Conservation (phyloP, 805 yeast species). For the Cyberlindnera lachancei region DNA sequence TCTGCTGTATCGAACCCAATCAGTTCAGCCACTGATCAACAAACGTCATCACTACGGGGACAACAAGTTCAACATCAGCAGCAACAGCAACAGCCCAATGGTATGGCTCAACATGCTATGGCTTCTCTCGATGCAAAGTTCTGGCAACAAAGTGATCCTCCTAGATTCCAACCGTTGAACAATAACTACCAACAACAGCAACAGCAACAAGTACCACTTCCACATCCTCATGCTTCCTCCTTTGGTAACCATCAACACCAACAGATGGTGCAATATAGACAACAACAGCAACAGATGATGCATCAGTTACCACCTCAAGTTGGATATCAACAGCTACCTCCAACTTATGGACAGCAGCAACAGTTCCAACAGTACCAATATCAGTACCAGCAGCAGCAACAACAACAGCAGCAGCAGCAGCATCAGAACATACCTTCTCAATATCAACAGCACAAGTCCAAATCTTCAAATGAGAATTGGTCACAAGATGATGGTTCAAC, state of each 20-base stretch:
- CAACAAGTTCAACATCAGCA: conserved; percentile 5
- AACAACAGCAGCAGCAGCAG: conserved; percentile 7
- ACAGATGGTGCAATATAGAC: conserved; percentile 11
- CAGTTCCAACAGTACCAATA: conserved; percentile 5
- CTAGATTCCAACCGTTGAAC: conserved; percentile 1
- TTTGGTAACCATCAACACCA: background rate
- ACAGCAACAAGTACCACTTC: too few relatives aligned
- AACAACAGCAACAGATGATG: conserved; percentile 11
- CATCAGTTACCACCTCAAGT: conserved; percentile 1
- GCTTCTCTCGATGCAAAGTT: conserved; percentile 3
- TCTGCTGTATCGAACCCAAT: too few relatives aligned
- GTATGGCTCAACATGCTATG: conserved; percentile 1
- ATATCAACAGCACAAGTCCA: conserved; percentile 21
- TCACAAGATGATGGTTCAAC: conserved; percentile 25
- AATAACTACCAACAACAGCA: background rate
- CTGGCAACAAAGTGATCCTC: conserved; percentile 6
- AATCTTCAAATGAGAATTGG: conserved; percentile 23
- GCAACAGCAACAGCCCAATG: conserved; percentile 5
- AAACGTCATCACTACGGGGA: background rate
- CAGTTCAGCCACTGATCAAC: conserved; percentile 1
- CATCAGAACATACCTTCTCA: too few relatives aligned
- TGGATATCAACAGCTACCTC: background rate
- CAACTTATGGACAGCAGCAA: conserved; percentile 12
- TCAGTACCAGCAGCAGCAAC: conserved; percentile 19
- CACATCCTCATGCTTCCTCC: background rate